Conservation (phyloP, 768 basidiomycete genomes). For the Royoungia palumana region DNA sequence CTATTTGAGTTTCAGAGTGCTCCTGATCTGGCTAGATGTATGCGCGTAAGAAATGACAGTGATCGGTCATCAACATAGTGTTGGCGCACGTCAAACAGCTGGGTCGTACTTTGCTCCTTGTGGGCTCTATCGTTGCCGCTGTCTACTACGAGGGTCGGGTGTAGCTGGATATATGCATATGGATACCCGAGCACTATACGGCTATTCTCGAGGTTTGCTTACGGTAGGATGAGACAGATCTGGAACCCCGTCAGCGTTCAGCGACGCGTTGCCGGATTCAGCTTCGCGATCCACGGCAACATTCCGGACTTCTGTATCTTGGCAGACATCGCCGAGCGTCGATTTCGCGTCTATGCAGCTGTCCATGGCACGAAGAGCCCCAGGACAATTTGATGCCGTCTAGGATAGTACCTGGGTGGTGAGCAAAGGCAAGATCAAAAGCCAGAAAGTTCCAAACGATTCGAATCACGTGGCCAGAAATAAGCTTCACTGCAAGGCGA, state of each 20-base stretch:
- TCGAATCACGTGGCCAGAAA: constrained; percentile 16
- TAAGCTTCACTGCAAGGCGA: neutral
- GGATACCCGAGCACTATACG: neutral
- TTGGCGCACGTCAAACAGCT: constrained; percentile 6
- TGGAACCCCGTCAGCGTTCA: neutral
- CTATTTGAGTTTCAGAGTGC: neutral
- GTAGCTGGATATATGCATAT: constrained; percentile 16
- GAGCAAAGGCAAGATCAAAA: neutral
- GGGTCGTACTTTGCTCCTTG: neutral
- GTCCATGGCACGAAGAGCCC: constrained; percentile 7
- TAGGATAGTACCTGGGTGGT: neutral
- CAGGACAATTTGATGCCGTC: neutral
- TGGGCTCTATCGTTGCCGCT: neutral
- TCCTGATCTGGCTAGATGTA: constrained; percentile 15
- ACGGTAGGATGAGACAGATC: constrained; percentile 1
- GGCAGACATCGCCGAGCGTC: neutral
- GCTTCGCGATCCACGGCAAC: neutral
- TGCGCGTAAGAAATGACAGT: constrained; percentile 15
- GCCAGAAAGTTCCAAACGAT: neutral
- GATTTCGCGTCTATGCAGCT: neutral
- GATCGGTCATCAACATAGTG: neutral
- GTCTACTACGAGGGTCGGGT: neutral
- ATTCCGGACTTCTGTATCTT: neutral
- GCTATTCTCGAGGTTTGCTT: neutral
- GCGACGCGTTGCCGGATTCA: neutral